Evolutionary conservation across 148 eudicot genomes (phyloP).

Genomic region (Amaranthus cruentus): DNA sequence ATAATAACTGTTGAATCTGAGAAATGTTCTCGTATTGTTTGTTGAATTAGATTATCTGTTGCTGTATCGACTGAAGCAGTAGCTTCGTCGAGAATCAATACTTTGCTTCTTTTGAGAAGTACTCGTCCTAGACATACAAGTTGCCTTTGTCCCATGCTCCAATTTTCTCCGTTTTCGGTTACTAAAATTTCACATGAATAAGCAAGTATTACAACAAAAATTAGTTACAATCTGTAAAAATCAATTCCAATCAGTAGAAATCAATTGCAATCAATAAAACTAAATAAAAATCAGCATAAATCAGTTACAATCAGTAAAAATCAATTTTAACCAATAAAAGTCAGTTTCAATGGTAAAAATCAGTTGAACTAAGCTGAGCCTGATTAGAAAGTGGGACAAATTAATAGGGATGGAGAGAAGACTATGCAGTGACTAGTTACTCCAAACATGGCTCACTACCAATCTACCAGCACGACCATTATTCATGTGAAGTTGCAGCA

Average conservation of each 20-base stretch:
- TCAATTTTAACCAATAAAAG: neutral
- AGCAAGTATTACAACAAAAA: too few species aligned
- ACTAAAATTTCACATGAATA: constrained; percentile 19
- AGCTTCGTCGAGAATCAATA: constrained; percentile 40
- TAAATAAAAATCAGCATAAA: neutral
- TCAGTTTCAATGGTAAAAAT: too few species aligned
- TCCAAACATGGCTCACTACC: too few species aligned
- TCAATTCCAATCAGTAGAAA: neutral
- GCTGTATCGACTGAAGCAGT: constrained; percentile 49
- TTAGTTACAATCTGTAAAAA: neutral
- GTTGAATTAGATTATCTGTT: constrained; percentile 36
- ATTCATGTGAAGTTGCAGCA: too few species aligned
- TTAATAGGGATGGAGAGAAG: too few species aligned
- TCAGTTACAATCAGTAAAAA: neutral
- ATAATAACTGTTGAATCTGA: constrained; percentile 37
- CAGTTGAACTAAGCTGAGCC: too few species aligned
- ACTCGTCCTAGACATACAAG: constrained; percentile 48
- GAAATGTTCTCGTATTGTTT: constrained; percentile 35
- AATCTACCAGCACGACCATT: too few species aligned
- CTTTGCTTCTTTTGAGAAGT: constrained; percentile 41
- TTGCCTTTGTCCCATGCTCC: constrained; percentile 57
- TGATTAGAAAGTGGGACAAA: too few species aligned
- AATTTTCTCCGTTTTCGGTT: constrained; percentile 46
- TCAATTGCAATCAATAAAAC: too few species aligned
- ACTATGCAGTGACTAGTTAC: too few species aligned